These are phyloP conservation scores for Russula dissimulans DNA, from an alignment of 768 basidiomycete species.

Conservation along the genomic window DNA sequence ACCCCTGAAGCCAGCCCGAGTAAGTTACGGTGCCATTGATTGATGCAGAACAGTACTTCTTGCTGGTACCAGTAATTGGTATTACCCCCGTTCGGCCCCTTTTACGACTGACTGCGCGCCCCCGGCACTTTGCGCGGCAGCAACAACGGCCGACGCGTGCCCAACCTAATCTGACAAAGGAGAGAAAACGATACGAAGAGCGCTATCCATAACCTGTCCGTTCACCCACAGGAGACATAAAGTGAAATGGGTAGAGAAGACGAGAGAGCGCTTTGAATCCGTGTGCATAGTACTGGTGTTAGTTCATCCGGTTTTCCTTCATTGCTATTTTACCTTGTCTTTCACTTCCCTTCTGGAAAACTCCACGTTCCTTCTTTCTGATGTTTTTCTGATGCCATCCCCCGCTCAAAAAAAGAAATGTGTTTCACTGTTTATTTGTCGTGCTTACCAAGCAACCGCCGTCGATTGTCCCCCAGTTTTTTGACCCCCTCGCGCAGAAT, in stretches of 20 bases:
- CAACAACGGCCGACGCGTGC: background rate
- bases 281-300: background rate
- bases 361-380: background rate
- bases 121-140: background rate
- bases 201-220: no score
- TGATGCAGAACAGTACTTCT: no score
- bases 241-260: no score
- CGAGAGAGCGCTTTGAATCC: no score
- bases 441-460: constrained; percentile 2
- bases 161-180: no score
- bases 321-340: background rate
- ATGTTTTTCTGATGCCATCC: constrained; percentile 2
- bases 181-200: no score
- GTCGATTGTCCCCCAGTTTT: background rate
- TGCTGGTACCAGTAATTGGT: no score
- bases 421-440: background rate
- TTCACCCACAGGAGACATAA: no score
- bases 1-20: no score
- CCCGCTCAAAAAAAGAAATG: background rate
- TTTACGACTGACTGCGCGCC: no score
- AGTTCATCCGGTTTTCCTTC: background rate
- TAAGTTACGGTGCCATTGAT: no score
- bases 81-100: no score
- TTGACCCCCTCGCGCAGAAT: background rate
- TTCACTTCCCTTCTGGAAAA: background rate